Evolutionary conservation across 139 green algal species (phyloP), one percentile per base, ranked within the genome.

Genomic region (Yamagishiella unicocca): DNA sequence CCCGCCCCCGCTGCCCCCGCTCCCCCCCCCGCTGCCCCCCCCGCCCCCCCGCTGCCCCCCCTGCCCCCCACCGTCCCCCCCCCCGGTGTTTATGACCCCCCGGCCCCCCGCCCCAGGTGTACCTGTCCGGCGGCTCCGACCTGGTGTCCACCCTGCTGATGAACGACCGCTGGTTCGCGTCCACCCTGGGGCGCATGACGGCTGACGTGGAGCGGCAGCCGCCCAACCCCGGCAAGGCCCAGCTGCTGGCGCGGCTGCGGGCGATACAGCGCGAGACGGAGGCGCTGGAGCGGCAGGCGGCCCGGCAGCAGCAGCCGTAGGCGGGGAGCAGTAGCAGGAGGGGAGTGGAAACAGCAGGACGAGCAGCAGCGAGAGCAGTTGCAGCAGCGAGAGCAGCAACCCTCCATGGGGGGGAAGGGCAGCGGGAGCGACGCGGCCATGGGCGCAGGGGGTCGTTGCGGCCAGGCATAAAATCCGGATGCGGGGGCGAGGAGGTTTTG

Each of bases 181-280:
- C n/a, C 50, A 79, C 35, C 29, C 67, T 87, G 33, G 82, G 6
- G 8, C 67, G 67, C 50, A 55, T 87, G 35, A 24, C 27, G 0
- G 21, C 35, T 0, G 82, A 87, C 46, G 82, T 87, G 82, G 82
- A 80, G 67, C 35, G 35, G 9, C 82, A 87, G 67, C 82, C 82
- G 35, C 35, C 46, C 67, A 71, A 79, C 50, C 67, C 67, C 10
- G 67, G 27, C 37, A 80, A 80, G 67, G 66, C 33, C 19, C 5
- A 10, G 25, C 67, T 87, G 67, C 21, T 87, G 24, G 7, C 33
- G 0, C 6, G 9, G 50, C 67, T 87, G 67, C 31, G 67, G 35
- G 68, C 33, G 46, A 80, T 87, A 9, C 24, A 55, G 37, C 29
- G 17, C 46, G 82, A 87, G 80, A 45, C 64, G 43, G 80, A 86